Evolutionary conservation across 164 flowering plant genomes (phyloP).

Genomic region (Chloranthus sessilifolius): DNA sequence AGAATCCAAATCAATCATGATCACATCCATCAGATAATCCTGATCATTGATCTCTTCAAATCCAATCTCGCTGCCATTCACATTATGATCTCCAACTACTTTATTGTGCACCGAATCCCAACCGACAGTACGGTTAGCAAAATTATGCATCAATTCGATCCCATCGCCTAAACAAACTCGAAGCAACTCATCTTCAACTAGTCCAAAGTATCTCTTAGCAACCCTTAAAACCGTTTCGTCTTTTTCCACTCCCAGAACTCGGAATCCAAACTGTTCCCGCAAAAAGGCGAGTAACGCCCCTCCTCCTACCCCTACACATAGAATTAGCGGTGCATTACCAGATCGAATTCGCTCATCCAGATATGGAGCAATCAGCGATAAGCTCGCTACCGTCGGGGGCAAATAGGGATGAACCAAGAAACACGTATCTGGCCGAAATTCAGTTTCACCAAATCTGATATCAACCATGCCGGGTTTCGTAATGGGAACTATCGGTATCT

Average conservation of each 20-base stretch:
- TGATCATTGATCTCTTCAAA: constrained; percentile 1
- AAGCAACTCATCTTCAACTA: constrained; percentile 34
- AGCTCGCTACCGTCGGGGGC: constrained; percentile 77
- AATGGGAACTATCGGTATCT: constrained; percentile 41
- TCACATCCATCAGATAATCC: constrained; percentile 40
- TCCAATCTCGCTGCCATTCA: too few species aligned
- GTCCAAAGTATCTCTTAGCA: constrained; percentile 59
- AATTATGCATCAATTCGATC: constrained; percentile 35
- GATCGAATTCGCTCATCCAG: constrained; percentile 28
- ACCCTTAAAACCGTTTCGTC: constrained; percentile 60
- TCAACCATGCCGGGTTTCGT: not conserved
- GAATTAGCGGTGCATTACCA: constrained; percentile 48
- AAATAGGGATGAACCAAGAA: constrained; percentile 73
- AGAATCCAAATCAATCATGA: constrained; percentile 88
- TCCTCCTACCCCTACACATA: constrained; percentile 89
- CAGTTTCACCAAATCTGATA: constrained; percentile 16
- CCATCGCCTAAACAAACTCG: constrained; percentile 58
- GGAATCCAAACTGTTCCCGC: constrained; percentile 34
- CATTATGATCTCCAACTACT: not conserved
- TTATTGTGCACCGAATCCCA: not conserved
- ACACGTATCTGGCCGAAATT: constrained; percentile 36
- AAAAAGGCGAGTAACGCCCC: constrained; percentile 73
- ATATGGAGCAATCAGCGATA: constrained; percentile 35
- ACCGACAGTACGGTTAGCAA: constrained; percentile 10
- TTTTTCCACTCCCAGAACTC: constrained; percentile 69